Percentiles rank a stretch among this genome's conserved stretches.
Conservation (phyloP, 345 rosid genomes). For the Camelina neglecta region DNA sequence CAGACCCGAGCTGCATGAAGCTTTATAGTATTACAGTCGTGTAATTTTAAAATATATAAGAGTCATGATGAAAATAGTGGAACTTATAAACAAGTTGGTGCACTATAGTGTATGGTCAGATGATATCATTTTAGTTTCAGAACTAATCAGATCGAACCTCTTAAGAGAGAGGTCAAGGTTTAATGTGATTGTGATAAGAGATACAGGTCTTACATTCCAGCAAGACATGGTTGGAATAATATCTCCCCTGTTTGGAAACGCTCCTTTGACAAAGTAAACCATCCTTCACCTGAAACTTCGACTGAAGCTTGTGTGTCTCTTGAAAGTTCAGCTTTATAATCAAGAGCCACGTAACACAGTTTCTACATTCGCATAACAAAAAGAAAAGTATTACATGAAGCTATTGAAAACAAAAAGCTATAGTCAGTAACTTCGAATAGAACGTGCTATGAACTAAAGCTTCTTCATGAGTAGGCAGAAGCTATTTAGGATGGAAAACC, state of each 20-base stretch:
- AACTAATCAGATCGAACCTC: neutral
- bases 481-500: slow-evolving; percentile 16
- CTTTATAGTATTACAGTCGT: neutral
- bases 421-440: neutral
- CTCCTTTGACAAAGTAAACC: slow-evolving; percentile 78
- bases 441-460: neutral
- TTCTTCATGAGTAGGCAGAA: neutral
- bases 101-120: slow-evolving; percentile 1
- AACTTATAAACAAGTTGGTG: neutral
- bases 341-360: slow-evolving; percentile 88
- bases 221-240: slow-evolving; percentile 84
- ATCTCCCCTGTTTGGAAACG: slow-evolving; percentile 95
- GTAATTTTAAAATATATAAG: neutral
- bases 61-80: slow-evolving; percentile 6
- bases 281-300: slow-evolving; percentile 73
- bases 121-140: slow-evolving; percentile 12
- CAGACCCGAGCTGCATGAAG: slow-evolving; percentile 17
- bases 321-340: slow-evolving; percentile 68
- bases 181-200: neutral
- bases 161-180: neutral
- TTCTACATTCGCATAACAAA: slow-evolving; percentile 53
- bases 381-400: slow-evolving; percentile 36
- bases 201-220: slow-evolving; percentile 73
- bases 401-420: neutral
- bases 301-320: slow-evolving; percentile 69